Percentiles rank a stretch among this genome's conserved stretches.
Conservation (phyloP, 371 early-diverging fungal species). For the Actinomucor elegans region DNA sequence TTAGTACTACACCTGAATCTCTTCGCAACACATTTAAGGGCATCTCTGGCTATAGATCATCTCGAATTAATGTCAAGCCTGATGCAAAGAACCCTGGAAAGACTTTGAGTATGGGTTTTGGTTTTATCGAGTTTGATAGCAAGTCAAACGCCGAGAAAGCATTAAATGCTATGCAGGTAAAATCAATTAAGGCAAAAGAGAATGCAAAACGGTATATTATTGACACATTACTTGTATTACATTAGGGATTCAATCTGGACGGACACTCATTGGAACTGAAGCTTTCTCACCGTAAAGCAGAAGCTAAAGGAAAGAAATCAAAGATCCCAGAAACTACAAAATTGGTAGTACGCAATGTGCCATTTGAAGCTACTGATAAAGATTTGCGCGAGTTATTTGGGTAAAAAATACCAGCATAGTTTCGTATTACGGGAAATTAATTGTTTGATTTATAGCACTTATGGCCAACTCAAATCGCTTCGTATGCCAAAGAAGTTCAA, state of each 20-base stretch:
- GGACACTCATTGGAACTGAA: slow-evolving; percentile 86
- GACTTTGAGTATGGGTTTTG: slow-evolving; percentile 93
- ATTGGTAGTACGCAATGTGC: slow-evolving; percentile 95
- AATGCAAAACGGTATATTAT: too few species aligned
- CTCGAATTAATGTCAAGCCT: slow-evolving; percentile 76
- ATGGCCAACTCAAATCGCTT: slow-evolving; percentile 93
- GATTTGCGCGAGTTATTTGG: slow-evolving; percentile 92
- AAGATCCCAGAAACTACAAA: slow-evolving; percentile 67
- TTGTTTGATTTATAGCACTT: slow-evolving; percentile 57
- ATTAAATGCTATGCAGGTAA: slow-evolving; percentile 76
- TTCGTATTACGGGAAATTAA: background rate
- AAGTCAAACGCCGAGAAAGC: slow-evolving; percentile 81
- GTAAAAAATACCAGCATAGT: slow-evolving; percentile 36
- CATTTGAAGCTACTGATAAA: slow-evolving; percentile 97
- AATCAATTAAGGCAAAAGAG: too few species aligned
- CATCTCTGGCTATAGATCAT: slow-evolving; percentile 75
- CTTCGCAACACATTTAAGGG: slow-evolving; percentile 70
- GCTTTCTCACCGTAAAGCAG: slow-evolving; percentile 70
- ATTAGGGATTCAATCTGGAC: slow-evolving; percentile 76
- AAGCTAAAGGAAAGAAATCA: slow-evolving; percentile 28
- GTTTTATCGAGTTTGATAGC: slow-evolving; percentile 89
- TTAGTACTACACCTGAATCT: slow-evolving; percentile 78
- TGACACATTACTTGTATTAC: too few species aligned
- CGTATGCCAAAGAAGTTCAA: slow-evolving; percentile 95
- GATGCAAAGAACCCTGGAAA: slow-evolving; percentile 78